Evolutionary conservation across 2,329 filamentous ascomycete genomes (phyloP), one percentile per base, ranked within the genome.

Genomic region (Pseudopyricularia javanii): DNA sequence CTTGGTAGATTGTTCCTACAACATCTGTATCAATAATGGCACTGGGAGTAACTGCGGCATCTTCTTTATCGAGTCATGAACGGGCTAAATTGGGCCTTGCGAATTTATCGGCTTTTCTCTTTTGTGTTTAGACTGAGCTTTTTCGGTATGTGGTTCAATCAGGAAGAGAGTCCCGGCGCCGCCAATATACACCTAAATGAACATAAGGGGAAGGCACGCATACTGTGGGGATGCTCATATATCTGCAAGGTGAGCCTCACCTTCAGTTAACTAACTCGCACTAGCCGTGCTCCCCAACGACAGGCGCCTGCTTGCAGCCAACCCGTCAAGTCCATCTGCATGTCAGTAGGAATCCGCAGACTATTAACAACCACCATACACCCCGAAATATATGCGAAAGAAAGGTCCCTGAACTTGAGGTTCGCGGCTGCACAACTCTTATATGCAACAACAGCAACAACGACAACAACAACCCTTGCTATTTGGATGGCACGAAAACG

Each of bases 91-190:
- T 37, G 33, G 35, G 49, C 49, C 33, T 26, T 40, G 49, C 26
- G 33, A 28, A 35, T 37, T 34, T 40, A 40, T 35, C 33, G 43
- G 24, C 33, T 37, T 37, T 34, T 3, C 59, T 59, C 28, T 56
- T 58, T 28, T 62, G 58, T 45, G 40, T 45, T 45, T 22, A 45
- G 40, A 45, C 40, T 45, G 20, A 45, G 40, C 40, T 30, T 45
- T 22, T 45, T 45, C 8, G 14, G 24, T 43, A 45, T 45, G 40
- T 45, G 40, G 24, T 30, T 45, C 40, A 45, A 45, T 45, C 24
- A 45, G 14, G 7, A 24, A 20, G 20, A 30, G 5, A 30, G 28
- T 30, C 9, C 28, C 28, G 28, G 9, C 9, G 28, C 28, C 28
- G 28, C 28, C 28, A 30, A 9, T 9, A n/a, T 9, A 30, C 9